These are phyloP conservation scores for Cinnamomum chago DNA, from an alignment of 164 flowering plant species.

Conservation along the genomic window DNA sequence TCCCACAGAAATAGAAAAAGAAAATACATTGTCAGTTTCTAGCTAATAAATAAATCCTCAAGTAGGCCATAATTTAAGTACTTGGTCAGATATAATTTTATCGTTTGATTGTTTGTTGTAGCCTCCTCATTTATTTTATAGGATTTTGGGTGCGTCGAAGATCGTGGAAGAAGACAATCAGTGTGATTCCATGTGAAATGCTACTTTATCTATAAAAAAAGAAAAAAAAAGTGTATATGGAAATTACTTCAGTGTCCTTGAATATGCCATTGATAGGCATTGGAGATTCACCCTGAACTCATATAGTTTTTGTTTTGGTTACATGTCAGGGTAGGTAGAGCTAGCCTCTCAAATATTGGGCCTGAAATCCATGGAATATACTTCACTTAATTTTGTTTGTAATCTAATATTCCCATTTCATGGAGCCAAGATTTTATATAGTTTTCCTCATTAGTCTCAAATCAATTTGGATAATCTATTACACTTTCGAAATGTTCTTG, in stretches of 20 bases:
- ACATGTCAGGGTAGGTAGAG: no score
- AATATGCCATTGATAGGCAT: not conserved
- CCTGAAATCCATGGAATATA: no score
- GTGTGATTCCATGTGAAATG: not conserved
- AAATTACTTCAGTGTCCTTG: not conserved
- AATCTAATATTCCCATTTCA: not conserved
- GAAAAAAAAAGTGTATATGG: not conserved
- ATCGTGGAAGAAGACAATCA: not conserved
- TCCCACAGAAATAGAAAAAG: no score
- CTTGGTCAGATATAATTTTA: not conserved
- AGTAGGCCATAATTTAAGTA: not conserved
- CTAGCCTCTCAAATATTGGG: no score
- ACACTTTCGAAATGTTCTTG: no score
- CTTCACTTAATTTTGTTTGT: not conserved
- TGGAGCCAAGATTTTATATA: no score
- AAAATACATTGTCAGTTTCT: no score
- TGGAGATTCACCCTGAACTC: not conserved
- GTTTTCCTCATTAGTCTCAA: no score
- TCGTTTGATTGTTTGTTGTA: not conserved
- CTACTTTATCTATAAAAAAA: not conserved
- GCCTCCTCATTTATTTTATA: not conserved
- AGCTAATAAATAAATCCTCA: no score
- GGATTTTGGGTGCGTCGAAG: slow-evolving; percentile 8
- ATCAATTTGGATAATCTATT: no score
- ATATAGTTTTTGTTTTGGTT: no score